Conservation (phyloP, 2,329 filamentous ascomycete genomes). For the Cytospora leucostoma region DNA sequence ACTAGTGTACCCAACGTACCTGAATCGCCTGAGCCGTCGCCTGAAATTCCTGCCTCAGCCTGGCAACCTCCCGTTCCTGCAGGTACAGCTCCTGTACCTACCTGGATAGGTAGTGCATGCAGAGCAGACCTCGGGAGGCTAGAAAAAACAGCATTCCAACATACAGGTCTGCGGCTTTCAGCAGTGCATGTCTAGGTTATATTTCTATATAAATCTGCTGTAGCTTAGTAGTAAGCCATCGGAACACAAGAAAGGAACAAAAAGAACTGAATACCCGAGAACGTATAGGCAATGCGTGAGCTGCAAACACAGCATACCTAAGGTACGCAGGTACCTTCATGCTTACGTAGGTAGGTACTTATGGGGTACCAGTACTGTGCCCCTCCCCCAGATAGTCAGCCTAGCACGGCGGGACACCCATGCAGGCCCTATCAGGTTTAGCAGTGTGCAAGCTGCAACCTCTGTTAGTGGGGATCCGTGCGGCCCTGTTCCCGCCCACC, state of each 20-base stretch:
- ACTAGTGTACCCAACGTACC: neutral
- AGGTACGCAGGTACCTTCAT: neutral
- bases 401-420: neutral
- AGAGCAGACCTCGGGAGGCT: neutral
- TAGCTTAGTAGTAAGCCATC: neutral
- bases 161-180: too few relatives aligned
- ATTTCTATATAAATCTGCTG: too few relatives aligned
- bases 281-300: neutral
- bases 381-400: conserved; percentile 4
- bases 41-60: neutral
- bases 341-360: neutral
- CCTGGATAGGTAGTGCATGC: neutral
- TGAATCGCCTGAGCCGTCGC: neutral
- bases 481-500: conserved; percentile 7
- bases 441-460: neutral
- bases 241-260: neutral
- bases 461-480: neutral
- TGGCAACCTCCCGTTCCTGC: neutral
- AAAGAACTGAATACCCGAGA: neutral
- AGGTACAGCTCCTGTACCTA: neutral
- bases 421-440: neutral
- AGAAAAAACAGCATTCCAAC: too few relatives aligned
- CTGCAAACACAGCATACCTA: neutral
- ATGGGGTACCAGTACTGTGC: neutral
- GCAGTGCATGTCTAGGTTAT: neutral